A percentile compares a stretch with the other conserved stretches of the same genome.
Evolutionary conservation across 129 eudicot species (phyloP).

Genomic region (Glebionis coronaria): DNA sequence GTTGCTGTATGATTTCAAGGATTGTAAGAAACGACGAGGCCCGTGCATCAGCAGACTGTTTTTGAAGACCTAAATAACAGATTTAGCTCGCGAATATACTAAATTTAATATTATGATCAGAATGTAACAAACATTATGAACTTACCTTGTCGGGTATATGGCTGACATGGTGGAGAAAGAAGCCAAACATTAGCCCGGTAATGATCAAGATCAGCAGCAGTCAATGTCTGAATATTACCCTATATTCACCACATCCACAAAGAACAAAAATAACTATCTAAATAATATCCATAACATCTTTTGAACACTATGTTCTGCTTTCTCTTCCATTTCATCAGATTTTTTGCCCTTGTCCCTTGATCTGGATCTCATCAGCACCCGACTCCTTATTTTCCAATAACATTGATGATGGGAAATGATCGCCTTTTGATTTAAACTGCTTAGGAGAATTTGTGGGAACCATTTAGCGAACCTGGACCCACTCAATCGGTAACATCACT

Average conservation of each 20-base stretch:
- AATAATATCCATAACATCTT: slow-evolving; percentile 36
- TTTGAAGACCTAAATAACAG: slow-evolving; percentile 72
- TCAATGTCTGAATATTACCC: slow-evolving; percentile 97
- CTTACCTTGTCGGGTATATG: slow-evolving; percentile 97
- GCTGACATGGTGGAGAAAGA: slow-evolving; percentile 99
- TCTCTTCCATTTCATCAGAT: no score
- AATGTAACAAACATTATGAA: neutral
- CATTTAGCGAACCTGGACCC: slow-evolving; percentile 42
- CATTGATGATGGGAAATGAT: slow-evolving; percentile 40
- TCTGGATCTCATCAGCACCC: slow-evolving; percentile 65
- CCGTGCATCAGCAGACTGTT: slow-evolving; percentile 92
- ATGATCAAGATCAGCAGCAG: slow-evolving; percentile 88
- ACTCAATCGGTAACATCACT: slow-evolving; percentile 39
- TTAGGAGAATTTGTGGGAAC: slow-evolving; percentile 47
- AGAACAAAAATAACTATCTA: slow-evolving; percentile 11
- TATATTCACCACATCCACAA: slow-evolving; percentile 32
- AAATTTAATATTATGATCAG: slow-evolving; percentile 17
- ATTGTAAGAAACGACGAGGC: slow-evolving; percentile 82
- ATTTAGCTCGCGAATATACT: slow-evolving; percentile 22
- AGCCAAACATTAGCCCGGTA: slow-evolving; percentile 87
- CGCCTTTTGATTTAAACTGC: slow-evolving; percentile 53
- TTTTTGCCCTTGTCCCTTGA: no score
- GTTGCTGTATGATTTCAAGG: slow-evolving; percentile 76
- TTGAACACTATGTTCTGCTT: slow-evolving; percentile 52
- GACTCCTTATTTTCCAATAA: slow-evolving; percentile 88